A percentile compares a stretch with the other conserved stretches of the same genome.
phyloP scores from a whole-genome alignment of 257 asterid species.

The Solanum virginianum region DNA sequence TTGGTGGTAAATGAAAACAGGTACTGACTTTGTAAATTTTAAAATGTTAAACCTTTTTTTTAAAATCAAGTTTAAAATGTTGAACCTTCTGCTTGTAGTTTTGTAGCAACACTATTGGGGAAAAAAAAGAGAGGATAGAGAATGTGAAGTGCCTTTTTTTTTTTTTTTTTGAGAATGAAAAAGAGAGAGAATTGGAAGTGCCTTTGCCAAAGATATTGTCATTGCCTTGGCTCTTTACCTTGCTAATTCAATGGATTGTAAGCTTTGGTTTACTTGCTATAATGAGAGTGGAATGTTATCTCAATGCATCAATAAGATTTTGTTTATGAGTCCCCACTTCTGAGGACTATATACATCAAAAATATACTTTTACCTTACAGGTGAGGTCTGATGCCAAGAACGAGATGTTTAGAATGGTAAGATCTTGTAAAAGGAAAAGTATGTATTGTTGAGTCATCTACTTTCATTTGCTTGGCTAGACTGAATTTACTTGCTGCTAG shows the following conservation, averaged over 20 bases:
- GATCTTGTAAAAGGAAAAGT: conserved; percentile 80
- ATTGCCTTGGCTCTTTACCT: not conserved
- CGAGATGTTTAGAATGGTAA: conserved; percentile 83
- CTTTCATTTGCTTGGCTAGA: not conserved
- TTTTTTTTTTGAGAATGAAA: not conserved
- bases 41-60: not conserved
- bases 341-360: not conserved
- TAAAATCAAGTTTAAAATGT: not conserved
- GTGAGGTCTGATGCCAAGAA: conserved; percentile 82
- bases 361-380: conserved; percentile 16
- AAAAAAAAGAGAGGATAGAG: conserved; percentile 63
- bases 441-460: conserved; percentile 15
- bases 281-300: not conserved
- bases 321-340: not conserved
- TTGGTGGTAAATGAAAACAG: not conserved
- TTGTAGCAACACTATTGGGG: conserved; percentile 67
- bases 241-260: not conserved
- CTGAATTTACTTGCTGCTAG: not conserved
- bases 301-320: not conserved
- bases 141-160: not conserved
- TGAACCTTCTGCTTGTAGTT: conserved; percentile 23
- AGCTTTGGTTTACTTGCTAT: not conserved
- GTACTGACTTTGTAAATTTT: not conserved
- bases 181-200: conserved; percentile 87
- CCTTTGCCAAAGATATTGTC: conserved; percentile 71